phyloP scores from a whole-genome alignment of 352 stramenopile species.

The Phytophthora pseudosyringae region DNA sequence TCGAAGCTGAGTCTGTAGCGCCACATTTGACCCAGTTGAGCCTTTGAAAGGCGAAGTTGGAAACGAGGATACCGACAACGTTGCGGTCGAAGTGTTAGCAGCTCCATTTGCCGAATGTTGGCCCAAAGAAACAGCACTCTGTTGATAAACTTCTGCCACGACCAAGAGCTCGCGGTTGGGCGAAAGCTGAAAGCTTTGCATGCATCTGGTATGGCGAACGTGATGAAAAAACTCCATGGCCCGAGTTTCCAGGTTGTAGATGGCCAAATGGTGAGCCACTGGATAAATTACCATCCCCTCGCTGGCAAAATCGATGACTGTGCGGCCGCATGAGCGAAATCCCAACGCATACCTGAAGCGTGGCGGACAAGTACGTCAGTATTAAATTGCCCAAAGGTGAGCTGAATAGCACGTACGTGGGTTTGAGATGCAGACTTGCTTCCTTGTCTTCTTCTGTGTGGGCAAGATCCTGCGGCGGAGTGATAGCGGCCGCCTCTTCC shows the following conservation, averaged over 20 bases:
- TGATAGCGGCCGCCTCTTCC: slow-evolving; percentile 12
- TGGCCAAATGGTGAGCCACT: slow-evolving; percentile 62
- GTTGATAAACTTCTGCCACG: slow-evolving; percentile 65
- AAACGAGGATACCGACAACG: slow-evolving; percentile 3
- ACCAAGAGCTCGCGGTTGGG: slow-evolving; percentile 73
- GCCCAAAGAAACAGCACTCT: background rate
- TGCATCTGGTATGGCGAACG: slow-evolving; percentile 49
- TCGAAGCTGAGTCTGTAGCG: slow-evolving; percentile 21
- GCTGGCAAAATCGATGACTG: slow-evolving; percentile 61
- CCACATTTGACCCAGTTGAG: background rate
- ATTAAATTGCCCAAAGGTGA: background rate
- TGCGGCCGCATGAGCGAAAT: slow-evolving; percentile 47
- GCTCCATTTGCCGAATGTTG: slow-evolving; percentile 2
- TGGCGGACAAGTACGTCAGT: background rate
- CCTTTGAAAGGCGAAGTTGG: slow-evolving; percentile 17
- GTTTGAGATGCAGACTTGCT: slow-evolving; percentile 44
- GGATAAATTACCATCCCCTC: slow-evolving; percentile 72
- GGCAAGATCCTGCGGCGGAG: background rate
- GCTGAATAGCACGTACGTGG: slow-evolving; percentile 33
- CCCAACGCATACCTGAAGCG: slow-evolving; percentile 53
- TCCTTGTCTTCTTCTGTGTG: slow-evolving; percentile 43
- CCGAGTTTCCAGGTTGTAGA: slow-evolving; percentile 66
- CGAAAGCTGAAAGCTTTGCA: slow-evolving; percentile 76
- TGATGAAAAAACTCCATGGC: slow-evolving; percentile 82
- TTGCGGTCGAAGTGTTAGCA: slow-evolving; percentile 1